A percentile compares a stretch with the other conserved stretches of the same genome.
Conservation (phyloP, 2,329 filamentous ascomycete species). For the Fusarium pseudograminearum region DNA sequence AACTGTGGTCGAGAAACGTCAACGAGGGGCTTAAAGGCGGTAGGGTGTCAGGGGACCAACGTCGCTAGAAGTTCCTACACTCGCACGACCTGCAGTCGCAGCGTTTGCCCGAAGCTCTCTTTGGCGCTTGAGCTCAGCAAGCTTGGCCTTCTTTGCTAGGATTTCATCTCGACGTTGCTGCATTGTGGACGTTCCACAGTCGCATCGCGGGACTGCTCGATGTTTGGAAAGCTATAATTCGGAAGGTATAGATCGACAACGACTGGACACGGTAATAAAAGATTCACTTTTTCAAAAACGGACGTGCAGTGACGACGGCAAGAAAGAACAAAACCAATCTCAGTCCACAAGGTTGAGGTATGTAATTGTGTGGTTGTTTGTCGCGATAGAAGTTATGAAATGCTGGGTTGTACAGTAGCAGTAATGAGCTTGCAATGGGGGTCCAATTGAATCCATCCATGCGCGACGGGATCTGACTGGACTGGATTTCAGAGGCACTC, state of each 20-base stretch:
- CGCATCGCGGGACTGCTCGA: slow-evolving; percentile 61
- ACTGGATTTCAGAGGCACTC: slow-evolving; percentile 1
- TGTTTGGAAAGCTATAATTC: slow-evolving; percentile 40
- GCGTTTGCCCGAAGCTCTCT: slow-evolving; percentile 85
- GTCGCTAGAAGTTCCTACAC: slow-evolving; percentile 76
- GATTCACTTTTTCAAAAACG: slow-evolving; percentile 1
- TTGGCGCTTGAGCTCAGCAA: slow-evolving; percentile 94
- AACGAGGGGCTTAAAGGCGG: slow-evolving; percentile 31
- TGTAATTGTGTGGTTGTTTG: slow-evolving; percentile 24
- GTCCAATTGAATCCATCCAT: slow-evolving; percentile 36
- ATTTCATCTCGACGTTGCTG: slow-evolving; percentile 95
- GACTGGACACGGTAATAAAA: neutral
- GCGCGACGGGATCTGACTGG: slow-evolving; percentile 19
- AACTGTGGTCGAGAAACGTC: slow-evolving; percentile 53
- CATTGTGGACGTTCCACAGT: slow-evolving; percentile 62
- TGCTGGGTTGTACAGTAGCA: neutral
- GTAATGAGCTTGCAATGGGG: slow-evolving; percentile 32
- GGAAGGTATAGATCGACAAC: slow-evolving; percentile 12
- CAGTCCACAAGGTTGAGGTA: neutral
- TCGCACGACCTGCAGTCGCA: slow-evolving; percentile 75
- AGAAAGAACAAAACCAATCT: neutral
- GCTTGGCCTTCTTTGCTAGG: slow-evolving; percentile 94
- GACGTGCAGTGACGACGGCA: neutral
- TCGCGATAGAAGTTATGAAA: slow-evolving; percentile 27
- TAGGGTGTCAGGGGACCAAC: slow-evolving; percentile 62